A percentile compares a stretch with the other conserved stretches of the same genome.
These are phyloP conservation scores for Kwoniella shivajii DNA, from an alignment of 1,284 basidiomycete genomes.

Conservation along the genomic window DNA sequence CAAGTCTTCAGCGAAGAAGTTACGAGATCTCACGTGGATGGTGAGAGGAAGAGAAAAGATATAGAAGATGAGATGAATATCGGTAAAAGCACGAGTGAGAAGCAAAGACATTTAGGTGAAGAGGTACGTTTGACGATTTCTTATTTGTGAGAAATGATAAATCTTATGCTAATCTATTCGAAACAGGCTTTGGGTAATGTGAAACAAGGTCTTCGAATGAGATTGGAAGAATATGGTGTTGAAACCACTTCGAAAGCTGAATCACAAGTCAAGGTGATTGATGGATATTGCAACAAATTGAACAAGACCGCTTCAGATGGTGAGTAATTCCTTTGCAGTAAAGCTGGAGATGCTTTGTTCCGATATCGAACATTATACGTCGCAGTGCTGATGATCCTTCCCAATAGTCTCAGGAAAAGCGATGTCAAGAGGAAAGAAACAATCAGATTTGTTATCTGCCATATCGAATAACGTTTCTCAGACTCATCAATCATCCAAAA, in stretches of 20 bases:
- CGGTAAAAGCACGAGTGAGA: slow-evolving; percentile 8
- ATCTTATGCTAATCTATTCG: too few species aligned
- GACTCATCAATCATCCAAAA: slow-evolving; percentile 21
- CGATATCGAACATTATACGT: too few species aligned
- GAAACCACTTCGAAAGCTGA: slow-evolving; percentile 28
- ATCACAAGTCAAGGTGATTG: slow-evolving; percentile 27
- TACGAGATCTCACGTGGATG: slow-evolving; percentile 5
- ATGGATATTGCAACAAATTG: slow-evolving; percentile 31
- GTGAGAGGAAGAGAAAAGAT: slow-evolving; percentile 11
- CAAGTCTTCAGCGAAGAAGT: slow-evolving; percentile 9
- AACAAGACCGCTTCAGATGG: slow-evolving; percentile 22
- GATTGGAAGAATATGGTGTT: slow-evolving; percentile 32
- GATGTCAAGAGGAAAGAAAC: slow-evolving; percentile 17
- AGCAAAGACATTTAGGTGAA: slow-evolving; percentile 26
- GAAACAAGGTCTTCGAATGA: slow-evolving; percentile 19
- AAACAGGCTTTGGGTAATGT: slow-evolving; percentile 34
- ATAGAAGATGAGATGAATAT: slow-evolving; percentile 10
- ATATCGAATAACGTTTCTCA: slow-evolving; percentile 13
- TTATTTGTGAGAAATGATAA: too few species aligned
- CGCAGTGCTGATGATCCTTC: too few species aligned
- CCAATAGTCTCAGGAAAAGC: slow-evolving; percentile 17
- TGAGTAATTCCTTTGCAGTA: slow-evolving; percentile 24
- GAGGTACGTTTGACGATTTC: slow-evolving; percentile 22
- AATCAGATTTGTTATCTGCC: slow-evolving; percentile 10
- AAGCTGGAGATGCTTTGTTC: too few species aligned